phyloP scores from a whole-genome alignment of 2,329 filamentous ascomycete genomes.

The Pyricularia pennisetigena region DNA sequence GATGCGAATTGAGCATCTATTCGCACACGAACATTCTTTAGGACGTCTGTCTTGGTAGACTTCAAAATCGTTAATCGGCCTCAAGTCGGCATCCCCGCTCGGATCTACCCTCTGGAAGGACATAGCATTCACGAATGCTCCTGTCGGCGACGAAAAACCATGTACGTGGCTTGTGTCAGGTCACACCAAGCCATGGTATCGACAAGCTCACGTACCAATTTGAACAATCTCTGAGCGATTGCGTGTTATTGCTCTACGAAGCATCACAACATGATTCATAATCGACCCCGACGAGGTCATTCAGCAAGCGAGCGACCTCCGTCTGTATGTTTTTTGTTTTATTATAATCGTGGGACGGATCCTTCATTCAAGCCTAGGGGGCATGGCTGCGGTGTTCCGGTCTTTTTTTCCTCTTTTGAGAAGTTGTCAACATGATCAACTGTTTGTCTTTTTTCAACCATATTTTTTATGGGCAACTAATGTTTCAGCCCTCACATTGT shows the following conservation, averaged over 20 bases:
- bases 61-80: no score
- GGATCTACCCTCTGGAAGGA: background rate
- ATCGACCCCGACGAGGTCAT: background rate
- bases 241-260: background rate
- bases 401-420: background rate
- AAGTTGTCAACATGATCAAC: background rate
- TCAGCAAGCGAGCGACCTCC: background rate
- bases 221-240: background rate
- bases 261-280: background rate
- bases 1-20: no score
- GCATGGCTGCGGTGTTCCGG: background rate
- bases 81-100: background rate
- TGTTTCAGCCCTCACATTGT: background rate
- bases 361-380: background rate
- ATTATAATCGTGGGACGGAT: background rate
- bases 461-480: background rate
- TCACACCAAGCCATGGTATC: background rate
- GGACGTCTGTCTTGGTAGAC: no score
- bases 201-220: background rate
- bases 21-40: no score
- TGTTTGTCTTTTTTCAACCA: background rate
- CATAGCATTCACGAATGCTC: background rate
- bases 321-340: background rate
- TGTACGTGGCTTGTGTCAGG: background rate
- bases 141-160: background rate